Evolutionary conservation across 495 filamentous ascomycete genomes (phyloP), one percentile per base, ranked within the genome.

Genomic region (Haplographium delicatum): DNA sequence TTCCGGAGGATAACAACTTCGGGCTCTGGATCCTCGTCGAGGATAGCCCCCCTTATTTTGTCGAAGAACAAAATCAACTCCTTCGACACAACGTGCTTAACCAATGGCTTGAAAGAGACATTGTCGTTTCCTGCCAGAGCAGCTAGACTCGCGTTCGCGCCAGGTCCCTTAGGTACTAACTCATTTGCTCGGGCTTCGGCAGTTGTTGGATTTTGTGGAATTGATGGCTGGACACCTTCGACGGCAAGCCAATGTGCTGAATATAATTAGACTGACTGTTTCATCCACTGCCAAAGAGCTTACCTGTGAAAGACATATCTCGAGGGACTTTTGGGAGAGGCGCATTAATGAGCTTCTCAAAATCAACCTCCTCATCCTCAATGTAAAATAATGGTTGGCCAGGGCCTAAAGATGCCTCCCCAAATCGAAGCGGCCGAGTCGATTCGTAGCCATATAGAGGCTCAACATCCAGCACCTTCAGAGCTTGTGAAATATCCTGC

Each of bases 21-120:
- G 45, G 86, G 81, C 44, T 95, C 89, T 40, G 85, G 85, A 23
- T 74, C 78, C 54, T 91, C 88, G 62, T 97, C 88, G 43, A 95
- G 71, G 18, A 97, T 74, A 2, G 91, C 91, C 53, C 73, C 76
- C 67, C 86, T 89, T 31, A 97, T 84, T 59, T 91, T 95, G 59
- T 95, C 88, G 53, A 96, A 98, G 74, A 96, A 97, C n/a, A 96
- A 78, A 58, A 91, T 86, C 3, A 96, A 79, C 64, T 98, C 93
- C 63, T 95, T 93, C 48, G 88, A 95, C 31, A 98, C 74, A 50
- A 96, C 80, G 59, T 97, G 94, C 66, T 96, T 97, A 34, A 98
- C 93, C 2, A 88, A 73, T 1, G 93, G 93, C 56, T 90, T 87
- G 62, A 95, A 83, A 40, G 83, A 70, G 27, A 89, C 77, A 59